Percentiles rank a stretch among this genome's conserved stretches.
Evolutionary conservation across 768 basidiomycete genomes (phyloP).

Genomic region (Psilocybe tampanensis): DNA sequence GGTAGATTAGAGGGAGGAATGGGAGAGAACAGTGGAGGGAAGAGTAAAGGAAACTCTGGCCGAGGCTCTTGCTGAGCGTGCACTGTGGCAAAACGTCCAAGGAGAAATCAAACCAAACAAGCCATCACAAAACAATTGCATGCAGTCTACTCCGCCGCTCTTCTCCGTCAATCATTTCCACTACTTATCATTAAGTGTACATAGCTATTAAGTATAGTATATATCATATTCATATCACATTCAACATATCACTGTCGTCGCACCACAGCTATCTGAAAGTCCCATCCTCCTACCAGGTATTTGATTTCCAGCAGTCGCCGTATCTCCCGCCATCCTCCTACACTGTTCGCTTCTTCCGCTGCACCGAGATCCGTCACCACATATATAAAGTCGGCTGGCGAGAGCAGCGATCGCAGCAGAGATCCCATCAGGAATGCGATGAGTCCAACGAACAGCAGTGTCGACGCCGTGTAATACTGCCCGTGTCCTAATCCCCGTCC

Average conservation of each 20-base stretch:
- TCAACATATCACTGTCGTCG: constrained; percentile 58
- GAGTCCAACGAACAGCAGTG: constrained; percentile 75
- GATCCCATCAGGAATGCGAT: constrained; percentile 93
- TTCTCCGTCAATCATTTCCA: neutral
- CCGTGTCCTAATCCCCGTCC: neutral
- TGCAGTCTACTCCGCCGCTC: neutral
- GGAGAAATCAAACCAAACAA: constrained; percentile 20
- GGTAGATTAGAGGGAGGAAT: neutral
- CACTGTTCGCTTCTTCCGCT: constrained; percentile 43
- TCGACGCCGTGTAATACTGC: constrained; percentile 47
- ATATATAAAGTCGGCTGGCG: constrained; percentile 90
- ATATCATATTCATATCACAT: too few relatives aligned
- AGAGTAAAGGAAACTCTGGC: constrained; percentile 26
- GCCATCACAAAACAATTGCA: constrained; percentile 11
- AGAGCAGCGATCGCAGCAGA: constrained; percentile 82
- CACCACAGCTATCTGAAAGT: constrained; percentile 85
- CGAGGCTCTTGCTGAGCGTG: neutral
- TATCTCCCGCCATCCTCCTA: constrained; percentile 82
- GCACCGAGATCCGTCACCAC: constrained; percentile 62
- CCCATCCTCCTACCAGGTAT: constrained; percentile 83
- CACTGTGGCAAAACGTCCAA: neutral
- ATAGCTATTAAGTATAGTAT: too few relatives aligned
- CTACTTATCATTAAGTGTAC: neutral
- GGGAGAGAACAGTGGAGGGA: constrained; percentile 19
- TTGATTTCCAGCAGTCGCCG: constrained; percentile 80